These are phyloP conservation scores for Citrus sinensis DNA, from an alignment of 345 rosid genomes.

Conservation along the genomic window DNA sequence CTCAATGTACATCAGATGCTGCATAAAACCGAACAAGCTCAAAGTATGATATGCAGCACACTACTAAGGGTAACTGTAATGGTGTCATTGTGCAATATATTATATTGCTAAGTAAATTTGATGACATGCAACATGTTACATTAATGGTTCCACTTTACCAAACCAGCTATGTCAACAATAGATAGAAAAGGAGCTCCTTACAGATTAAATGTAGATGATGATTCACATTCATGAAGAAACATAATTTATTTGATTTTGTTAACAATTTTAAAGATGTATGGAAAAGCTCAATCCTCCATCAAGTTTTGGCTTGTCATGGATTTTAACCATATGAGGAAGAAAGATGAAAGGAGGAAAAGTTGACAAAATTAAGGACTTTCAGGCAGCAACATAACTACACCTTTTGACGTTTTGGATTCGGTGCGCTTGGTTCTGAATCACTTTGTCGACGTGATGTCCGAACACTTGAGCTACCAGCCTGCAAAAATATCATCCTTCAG, in stretches of 20 bases:
- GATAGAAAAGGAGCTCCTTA: not conserved
- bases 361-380: not conserved
- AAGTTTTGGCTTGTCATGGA: not conserved
- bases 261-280: not conserved
- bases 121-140: not conserved
- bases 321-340: not conserved
- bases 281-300: not conserved
- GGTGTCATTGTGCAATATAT: not conserved
- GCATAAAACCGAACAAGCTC: not conserved
- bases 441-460: slow-evolving; percentile 27
- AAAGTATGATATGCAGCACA: not conserved
- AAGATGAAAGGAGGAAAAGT: not conserved
- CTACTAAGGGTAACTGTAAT: not conserved
- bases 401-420: slow-evolving; percentile 62
- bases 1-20: not conserved
- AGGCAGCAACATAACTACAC: slow-evolving; percentile 15
- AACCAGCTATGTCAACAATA: not conserved
- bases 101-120: not conserved
- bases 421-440: slow-evolving; percentile 36
- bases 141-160: not conserved
- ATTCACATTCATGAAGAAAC: no score
- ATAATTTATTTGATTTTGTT: no score
- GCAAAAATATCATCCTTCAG: slow-evolving; percentile 16
- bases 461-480: slow-evolving; percentile 42
- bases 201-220: no score